Base-by-base conservation (phyloP, 306 rosid species). In the Begonia loranthoides region DNA sequence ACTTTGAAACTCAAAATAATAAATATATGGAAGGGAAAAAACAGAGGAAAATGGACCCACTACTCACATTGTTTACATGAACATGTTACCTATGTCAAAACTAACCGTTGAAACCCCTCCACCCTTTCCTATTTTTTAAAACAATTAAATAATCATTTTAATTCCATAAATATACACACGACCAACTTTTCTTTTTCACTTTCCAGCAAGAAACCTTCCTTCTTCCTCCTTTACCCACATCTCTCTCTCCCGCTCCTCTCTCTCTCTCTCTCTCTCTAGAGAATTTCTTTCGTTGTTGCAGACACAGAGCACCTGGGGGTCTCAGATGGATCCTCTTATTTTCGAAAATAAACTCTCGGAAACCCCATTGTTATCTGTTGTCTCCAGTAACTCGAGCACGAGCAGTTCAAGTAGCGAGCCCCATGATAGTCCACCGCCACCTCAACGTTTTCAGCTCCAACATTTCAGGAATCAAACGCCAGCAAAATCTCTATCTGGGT, bases 101-200 rank as follows among this genome's bases (percentile, higher is more conserved):
- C 57, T 76, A 85, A 79, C 77, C 85, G 95, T 79, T 74, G 61
- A 52, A 66, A 71, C 66, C 62, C 47, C 64, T 22, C 28, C 57
- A 17, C 44, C 61, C 19, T 12, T 39, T 19, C 16, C 33, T 17
- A 28, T 56, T 63, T 50, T 49, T 13, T 8, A 4, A 64, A 63
- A 57, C 54, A 69, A 61, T 14, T 17, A 57, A 57, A 17, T 52
- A 61, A 11, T 12, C 17, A 9, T 2, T 41, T 1, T 2, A 34
- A 13, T 52, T 46, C 15, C 50, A 44, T 43, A 56, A 33, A 28
- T 41, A 19, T 19, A 34, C 14, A 43, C 36, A 16, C 16, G 12
- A 21, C 60, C 54, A 34, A 28, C 49, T 40, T 16, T 52, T 38
- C 11, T 16, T 1, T 19, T 38, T 62, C 33, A 65, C 70, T 64